Evolutionary conservation across 1,284 basidiomycete species (phyloP).

Genomic region (Apiotrichum akiyoshidainum): DNA sequence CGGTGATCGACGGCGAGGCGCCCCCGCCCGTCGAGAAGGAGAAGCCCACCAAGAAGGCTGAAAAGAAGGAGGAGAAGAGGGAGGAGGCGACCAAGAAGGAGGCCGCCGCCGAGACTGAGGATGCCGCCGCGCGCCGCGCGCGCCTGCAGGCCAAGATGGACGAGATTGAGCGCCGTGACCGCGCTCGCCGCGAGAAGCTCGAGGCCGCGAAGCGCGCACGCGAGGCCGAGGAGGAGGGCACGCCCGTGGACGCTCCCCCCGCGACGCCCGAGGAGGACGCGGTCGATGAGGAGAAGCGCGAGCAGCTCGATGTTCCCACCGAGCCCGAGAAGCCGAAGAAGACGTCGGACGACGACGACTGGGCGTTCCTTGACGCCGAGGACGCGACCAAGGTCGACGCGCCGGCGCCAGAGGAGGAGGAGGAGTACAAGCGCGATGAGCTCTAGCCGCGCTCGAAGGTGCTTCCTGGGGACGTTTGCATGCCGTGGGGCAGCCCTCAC

Average conservation of each 20-base stretch:
- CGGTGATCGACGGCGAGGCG: constrained; percentile 6
- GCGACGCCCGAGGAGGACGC: constrained; percentile 15
- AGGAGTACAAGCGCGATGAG: constrained; percentile 12
- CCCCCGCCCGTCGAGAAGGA: constrained; percentile 5
- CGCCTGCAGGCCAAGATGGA: constrained; percentile 40
- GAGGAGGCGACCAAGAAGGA: constrained; percentile 10
- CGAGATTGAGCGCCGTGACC: constrained; percentile 42
- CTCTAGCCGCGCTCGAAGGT: constrained; percentile 1
- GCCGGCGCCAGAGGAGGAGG: not conserved
- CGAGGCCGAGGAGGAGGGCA: constrained; percentile 6
- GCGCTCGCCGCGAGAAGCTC: constrained; percentile 34
- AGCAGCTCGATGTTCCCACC: not conserved
- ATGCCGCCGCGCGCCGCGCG: constrained; percentile 24
- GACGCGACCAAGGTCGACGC: constrained; percentile 4
- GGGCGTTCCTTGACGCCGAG: not conserved
- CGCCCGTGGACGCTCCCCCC: constrained; percentile 11
- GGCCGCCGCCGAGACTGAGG: constrained; percentile 17
- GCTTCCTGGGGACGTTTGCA: not conserved
- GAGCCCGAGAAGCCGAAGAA: constrained; percentile 8
- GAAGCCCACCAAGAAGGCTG: constrained; percentile 1
- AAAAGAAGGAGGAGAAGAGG: not conserved
- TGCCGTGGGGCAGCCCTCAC: not conserved
- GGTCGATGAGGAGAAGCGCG: not conserved
- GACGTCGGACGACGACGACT: constrained; percentile 1
- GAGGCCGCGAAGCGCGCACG: constrained; percentile 21